Base-by-base conservation (phyloP, 495 filamentous ascomycete species). In the Annulohypoxylon moriforme region DNA sequence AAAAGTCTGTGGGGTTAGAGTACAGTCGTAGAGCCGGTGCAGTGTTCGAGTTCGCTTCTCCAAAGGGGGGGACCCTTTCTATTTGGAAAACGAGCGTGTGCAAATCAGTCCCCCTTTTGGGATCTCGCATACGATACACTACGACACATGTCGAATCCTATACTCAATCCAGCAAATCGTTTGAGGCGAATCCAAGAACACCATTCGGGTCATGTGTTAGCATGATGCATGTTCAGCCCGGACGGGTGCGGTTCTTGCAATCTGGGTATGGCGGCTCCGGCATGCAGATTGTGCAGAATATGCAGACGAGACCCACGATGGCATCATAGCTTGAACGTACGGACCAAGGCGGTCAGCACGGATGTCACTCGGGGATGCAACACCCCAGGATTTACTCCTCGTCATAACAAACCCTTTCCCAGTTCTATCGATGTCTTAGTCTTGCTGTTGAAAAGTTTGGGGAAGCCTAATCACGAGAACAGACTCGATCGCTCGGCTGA, bases 291-390 rank as follows among this genome's bases (percentile, higher is more conserved):
- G 18, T 49, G 46, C 46, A 49, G 46, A 25, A 36, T 57, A 64
- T 71, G 67, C 72, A 70, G 40, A 42, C 27, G 8, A 60, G 72
- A 67, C 64, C 72, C 67, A 74, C 72, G 72, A 74, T 74, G 68
- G 59, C 63, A 71, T 74, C 68, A 74, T 74, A 74, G 65, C 42
- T 29, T 69, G 33, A 67, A 70, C 34, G 25, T 49, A 40, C 34
- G 44, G 38, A 18, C 52, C 60, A 58, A 68, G 59, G 67, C 72
- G 63, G 72, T 74, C 72, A 71, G 50, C 40, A 27, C 46, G 47
- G 65, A 73, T 73, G 66, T 73, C 66, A 73, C 66, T 69, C 53
- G 71, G 66, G 71, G 58, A 67, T 69, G 71, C 66, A 69, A 73
- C 62, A 73, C 71, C 71, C 71, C 66, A 69, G 71, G 64, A 34